phyloP scores from a whole-genome alignment of 768 basidiomycete genomes.

The Leccinum variicolor region DNA sequence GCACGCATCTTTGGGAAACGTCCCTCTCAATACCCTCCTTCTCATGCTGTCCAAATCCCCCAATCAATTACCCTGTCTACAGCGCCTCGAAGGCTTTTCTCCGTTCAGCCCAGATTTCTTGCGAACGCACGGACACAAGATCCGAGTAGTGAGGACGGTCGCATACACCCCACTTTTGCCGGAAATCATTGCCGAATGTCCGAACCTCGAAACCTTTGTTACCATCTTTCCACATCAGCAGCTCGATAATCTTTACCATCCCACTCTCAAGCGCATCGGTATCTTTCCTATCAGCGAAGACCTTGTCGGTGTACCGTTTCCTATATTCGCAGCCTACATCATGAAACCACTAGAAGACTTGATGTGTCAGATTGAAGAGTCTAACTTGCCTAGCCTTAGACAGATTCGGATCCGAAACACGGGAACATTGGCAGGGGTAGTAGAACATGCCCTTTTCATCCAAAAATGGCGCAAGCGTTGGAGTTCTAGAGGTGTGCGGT shows the following conservation, averaged over 20 bases:
- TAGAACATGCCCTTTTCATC: constrained; percentile 25
- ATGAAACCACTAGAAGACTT: constrained; percentile 40
- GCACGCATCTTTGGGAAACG: constrained; percentile 31
- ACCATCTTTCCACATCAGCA: constrained; percentile 35
- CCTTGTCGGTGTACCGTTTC: constrained; percentile 33
- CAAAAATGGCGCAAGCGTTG: constrained; percentile 30
- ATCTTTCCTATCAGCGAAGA: constrained; percentile 42
- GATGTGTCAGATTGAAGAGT: constrained; percentile 35
- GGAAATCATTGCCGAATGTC: constrained; percentile 36
- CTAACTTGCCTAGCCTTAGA: constrained; percentile 31
- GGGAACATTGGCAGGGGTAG: constrained; percentile 35
- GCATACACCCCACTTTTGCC: constrained; percentile 33
- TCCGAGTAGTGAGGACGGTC: constrained; percentile 38
- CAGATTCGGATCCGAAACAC: constrained; percentile 41
- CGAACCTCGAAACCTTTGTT: constrained; percentile 42
- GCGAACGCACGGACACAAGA: constrained; percentile 39
- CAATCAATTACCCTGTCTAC: constrained; percentile 37
- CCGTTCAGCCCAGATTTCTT: constrained; percentile 42
- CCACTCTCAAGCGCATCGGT: constrained; percentile 39
- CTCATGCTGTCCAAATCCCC: constrained; percentile 33
- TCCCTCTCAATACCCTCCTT: constrained; percentile 41
- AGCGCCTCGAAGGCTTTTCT: constrained; percentile 43
- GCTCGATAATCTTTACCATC: constrained; percentile 37
- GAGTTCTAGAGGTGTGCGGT: constrained; percentile 26
- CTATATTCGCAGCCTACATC: constrained; percentile 38